A percentile compares a stretch with the other conserved stretches of the same genome.
Evolutionary conservation across 164 flowering plant species (phyloP).

Genomic region (Vitis rotundifolia): DNA sequence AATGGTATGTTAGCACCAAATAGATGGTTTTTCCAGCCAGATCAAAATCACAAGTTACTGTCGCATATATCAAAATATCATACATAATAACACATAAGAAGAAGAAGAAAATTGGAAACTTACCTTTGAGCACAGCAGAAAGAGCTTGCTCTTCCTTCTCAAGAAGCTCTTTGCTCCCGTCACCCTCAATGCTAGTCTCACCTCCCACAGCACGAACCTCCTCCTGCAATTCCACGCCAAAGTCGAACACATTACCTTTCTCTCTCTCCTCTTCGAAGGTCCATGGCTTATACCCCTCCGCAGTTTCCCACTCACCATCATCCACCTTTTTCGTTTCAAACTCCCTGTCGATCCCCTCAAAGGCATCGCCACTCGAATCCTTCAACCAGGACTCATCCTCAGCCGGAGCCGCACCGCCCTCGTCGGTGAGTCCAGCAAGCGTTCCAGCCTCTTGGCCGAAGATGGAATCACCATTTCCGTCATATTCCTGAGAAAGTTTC

Average conservation of each 20-base stretch:
- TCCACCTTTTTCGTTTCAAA: neutral
- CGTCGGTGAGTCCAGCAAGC: conserved; percentile 11
- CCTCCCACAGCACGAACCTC: conserved; percentile 1
- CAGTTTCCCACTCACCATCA: conserved; percentile 21
- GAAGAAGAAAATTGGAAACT: neutral
- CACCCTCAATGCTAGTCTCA: conserved; percentile 6
- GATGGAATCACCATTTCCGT: conserved; percentile 20
- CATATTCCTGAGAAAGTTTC: conserved; percentile 38
- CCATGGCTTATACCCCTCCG: conserved; percentile 36
- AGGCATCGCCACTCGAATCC: conserved; percentile 8
- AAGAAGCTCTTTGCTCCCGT: conserved; percentile 21
- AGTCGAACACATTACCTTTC: conserved; percentile 28
- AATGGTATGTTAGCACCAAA: too few relatives aligned
- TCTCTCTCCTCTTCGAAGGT: conserved; percentile 29
- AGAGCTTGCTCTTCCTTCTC: conserved; percentile 44
- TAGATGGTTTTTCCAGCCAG: too few relatives aligned
- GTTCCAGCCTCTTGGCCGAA: conserved; percentile 23
- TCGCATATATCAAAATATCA: too few relatives aligned
- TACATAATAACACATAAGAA: too few relatives aligned
- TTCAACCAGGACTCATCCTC: conserved; percentile 19
- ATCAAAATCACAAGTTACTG: too few relatives aligned
- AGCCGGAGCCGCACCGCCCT: neutral
- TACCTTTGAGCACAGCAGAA: conserved; percentile 40
- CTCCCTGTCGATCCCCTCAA: conserved; percentile 9
- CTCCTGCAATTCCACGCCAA: conserved; percentile 9